Percentiles rank a stretch among this genome's conserved stretches.
Conservation (phyloP, 495 filamentous ascomycete species). For the Penicillium mononematosum region DNA sequence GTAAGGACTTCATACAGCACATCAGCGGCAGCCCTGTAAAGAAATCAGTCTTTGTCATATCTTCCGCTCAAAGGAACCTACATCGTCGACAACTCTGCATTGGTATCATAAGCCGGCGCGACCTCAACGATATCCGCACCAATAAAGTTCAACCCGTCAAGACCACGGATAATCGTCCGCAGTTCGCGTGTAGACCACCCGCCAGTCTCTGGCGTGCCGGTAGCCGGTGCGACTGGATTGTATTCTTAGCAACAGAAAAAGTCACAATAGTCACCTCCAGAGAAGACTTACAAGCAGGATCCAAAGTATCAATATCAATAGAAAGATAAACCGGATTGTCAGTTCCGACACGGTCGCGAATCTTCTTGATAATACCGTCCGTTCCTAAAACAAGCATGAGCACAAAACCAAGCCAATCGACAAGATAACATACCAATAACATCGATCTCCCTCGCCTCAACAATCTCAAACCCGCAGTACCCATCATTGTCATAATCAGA, state of each 20-base stretch:
- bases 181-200: constrained; percentile 84
- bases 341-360: constrained; percentile 69
- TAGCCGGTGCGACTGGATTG: constrained; percentile 66
- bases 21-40: constrained; percentile 60
- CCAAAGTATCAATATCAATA: constrained; percentile 86
- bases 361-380: constrained; percentile 70
- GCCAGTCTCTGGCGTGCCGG: constrained; percentile 83
- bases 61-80: constrained; percentile 15
- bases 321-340: constrained; percentile 76
- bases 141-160: constrained; percentile 72
- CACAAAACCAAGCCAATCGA: not conserved
- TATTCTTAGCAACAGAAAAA: not conserved
- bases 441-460: constrained; percentile 83
- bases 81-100: constrained; percentile 65
- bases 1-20: constrained; percentile 64
- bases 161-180: constrained; percentile 67
- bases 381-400: constrained; percentile 22
- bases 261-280: not conserved
- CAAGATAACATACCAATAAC: constrained; percentile 51
- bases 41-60: not conserved
- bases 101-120: constrained; percentile 67
- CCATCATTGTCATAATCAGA: constrained; percentile 80
- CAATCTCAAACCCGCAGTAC: constrained; percentile 76
- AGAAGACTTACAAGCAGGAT: constrained; percentile 67
- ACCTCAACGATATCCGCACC: constrained; percentile 81